phyloP scores from a whole-genome alignment of 192 early-diverging fungal species.

The Linnemannia hyalina region DNA sequence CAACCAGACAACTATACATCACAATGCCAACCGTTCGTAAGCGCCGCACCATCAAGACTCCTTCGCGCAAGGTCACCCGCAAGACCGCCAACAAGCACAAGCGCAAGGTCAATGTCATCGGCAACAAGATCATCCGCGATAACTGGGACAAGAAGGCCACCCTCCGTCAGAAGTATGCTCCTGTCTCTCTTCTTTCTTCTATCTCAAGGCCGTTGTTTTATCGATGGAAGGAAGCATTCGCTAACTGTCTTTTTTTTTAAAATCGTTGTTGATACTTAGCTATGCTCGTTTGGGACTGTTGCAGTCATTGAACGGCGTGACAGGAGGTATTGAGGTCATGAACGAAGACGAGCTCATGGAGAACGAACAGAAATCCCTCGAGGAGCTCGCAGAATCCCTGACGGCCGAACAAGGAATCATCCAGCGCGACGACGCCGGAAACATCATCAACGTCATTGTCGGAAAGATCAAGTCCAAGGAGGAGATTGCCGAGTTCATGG shows the following conservation, averaged over 20 bases:
- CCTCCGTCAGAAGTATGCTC: slow-evolving; percentile 73
- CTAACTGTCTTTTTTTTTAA: neutral
- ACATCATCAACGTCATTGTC: slow-evolving; percentile 76
- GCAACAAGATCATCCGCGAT: slow-evolving; percentile 67
- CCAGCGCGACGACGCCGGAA: slow-evolving; percentile 83
- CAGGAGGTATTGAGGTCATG: slow-evolving; percentile 68
- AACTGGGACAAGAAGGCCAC: slow-evolving; percentile 80
- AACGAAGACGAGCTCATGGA: slow-evolving; percentile 63
- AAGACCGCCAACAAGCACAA: slow-evolving; percentile 72
- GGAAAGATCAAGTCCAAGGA: slow-evolving; percentile 67
- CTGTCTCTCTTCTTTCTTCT: neutral
- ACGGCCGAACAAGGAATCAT: slow-evolving; percentile 82
- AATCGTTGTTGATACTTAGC: slow-evolving; percentile 32
- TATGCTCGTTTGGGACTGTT: slow-evolving; percentile 80
- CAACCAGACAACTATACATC: neutral
- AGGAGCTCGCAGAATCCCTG: slow-evolving; percentile 68
- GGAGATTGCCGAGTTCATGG: slow-evolving; percentile 58
- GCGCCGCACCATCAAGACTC: slow-evolving; percentile 75
- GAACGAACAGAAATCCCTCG: slow-evolving; percentile 61
- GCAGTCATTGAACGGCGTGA: slow-evolving; percentile 72
- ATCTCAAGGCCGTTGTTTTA: neutral
- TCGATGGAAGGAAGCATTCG: neutral
- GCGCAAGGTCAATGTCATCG: slow-evolving; percentile 68
- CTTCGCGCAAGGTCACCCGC: slow-evolving; percentile 72
- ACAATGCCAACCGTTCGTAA: slow-evolving; percentile 71